Evolutionary conservation across 768 basidiomycete species (phyloP).

Genomic region (Amanita pseudoporphyria): DNA sequence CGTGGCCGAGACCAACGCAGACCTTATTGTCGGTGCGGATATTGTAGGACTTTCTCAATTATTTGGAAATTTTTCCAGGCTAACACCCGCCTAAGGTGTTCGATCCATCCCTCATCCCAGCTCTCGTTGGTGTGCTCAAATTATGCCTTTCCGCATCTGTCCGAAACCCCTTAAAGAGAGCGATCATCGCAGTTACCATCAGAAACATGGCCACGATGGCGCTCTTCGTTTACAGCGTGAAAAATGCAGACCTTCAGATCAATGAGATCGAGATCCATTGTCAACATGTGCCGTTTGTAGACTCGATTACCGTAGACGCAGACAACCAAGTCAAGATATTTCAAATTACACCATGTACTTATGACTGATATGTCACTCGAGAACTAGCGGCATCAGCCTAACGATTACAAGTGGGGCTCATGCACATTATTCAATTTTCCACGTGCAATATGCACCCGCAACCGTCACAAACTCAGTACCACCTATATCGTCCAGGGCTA

Average conservation of each 20-base stretch:
- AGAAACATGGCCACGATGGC: slow-evolving; percentile 46
- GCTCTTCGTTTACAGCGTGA: slow-evolving; percentile 30
- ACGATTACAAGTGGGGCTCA: too few species aligned
- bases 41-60: slow-evolving; percentile 25
- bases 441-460: too few species aligned
- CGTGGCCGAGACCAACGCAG: slow-evolving; percentile 34
- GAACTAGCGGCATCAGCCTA: too few species aligned
- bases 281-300: not conserved
- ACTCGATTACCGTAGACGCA: not conserved
- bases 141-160: slow-evolving; percentile 27
- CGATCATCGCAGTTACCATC: slow-evolving; percentile 44
- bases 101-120: slow-evolving; percentile 51
- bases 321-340: not conserved
- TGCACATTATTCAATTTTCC: too few species aligned
- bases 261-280: not conserved
- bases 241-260: slow-evolving; percentile 10
- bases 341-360: not conserved
- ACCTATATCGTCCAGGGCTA: too few species aligned
- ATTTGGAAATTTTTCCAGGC: not conserved
- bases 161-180: slow-evolving; percentile 13
- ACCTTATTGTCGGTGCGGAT: slow-evolving; percentile 67
- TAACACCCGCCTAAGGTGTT: slow-evolving; percentile 41
- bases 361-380: too few species aligned
- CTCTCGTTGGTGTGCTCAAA: slow-evolving; percentile 40
- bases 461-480: too few species aligned